phyloP scores from a whole-genome alignment of 2,329 filamentous ascomycete species.

The Penicillium sp. region DNA sequence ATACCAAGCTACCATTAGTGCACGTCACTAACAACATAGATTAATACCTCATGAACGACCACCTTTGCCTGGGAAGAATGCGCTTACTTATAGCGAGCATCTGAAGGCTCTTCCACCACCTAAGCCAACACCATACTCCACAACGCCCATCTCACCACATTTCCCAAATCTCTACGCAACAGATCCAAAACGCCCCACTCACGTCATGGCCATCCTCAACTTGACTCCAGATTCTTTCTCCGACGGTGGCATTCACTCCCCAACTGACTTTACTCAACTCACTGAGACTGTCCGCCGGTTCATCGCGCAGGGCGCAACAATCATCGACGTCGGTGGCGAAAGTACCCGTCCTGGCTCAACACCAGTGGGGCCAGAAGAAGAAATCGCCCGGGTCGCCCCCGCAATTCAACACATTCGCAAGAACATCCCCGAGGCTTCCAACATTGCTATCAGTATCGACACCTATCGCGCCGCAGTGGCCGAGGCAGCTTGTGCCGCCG shows the following conservation, averaged over 20 bases:
- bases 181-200: conserved; percentile 60
- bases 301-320: conserved; percentile 70
- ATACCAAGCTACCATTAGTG: background rate
- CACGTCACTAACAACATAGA: conserved; percentile 24
- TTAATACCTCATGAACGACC: conserved; percentile 42
- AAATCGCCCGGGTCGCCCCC: conserved; percentile 75
- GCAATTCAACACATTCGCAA: conserved; percentile 71
- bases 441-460: conserved; percentile 81
- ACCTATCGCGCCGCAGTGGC: conserved; percentile 89
- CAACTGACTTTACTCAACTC: conserved; percentile 51
- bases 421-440: conserved; percentile 59
- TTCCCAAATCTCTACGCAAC: conserved; percentile 60
- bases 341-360: conserved; percentile 78
- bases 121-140: conserved; percentile 38
- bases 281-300: conserved; percentile 60
- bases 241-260: conserved; percentile 70
- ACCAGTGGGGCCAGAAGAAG: conserved; percentile 70
- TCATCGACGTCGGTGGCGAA: conserved; percentile 91
- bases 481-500: conserved; percentile 69
- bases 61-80: conserved; percentile 28
- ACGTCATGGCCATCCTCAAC: conserved; percentile 92
- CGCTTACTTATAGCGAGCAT: conserved; percentile 36
- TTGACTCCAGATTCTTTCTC: conserved; percentile 96
- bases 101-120: conserved; percentile 35
- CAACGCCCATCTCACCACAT: conserved; percentile 36